Percentiles rank a stretch among this genome's conserved stretches.
Evolutionary conservation across 257 asterid species (phyloP).

Genomic region (Solanum infundibuliforme): DNA sequence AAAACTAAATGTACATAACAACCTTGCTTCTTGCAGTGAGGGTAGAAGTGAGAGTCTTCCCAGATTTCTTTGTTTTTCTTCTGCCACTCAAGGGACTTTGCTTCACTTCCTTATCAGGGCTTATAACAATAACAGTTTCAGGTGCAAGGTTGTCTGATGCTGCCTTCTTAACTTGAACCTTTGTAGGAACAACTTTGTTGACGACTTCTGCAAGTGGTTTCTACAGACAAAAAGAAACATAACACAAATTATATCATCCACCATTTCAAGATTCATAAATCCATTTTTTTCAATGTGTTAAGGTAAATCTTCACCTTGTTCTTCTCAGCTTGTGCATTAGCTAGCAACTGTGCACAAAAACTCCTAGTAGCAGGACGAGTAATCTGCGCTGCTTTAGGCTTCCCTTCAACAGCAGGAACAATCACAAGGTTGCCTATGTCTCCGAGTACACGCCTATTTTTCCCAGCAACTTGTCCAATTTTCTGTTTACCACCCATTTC

Average conservation of each 20-base stretch:
- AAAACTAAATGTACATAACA: background rate
- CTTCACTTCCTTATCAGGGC: slow-evolving; percentile 25
- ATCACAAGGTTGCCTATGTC: slow-evolving; percentile 67
- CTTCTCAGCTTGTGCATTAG: slow-evolving; percentile 12
- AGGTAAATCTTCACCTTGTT: slow-evolving; percentile 3
- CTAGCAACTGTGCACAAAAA: slow-evolving; percentile 16
- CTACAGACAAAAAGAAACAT: background rate
- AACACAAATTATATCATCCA: background rate
- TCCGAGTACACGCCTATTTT: slow-evolving; percentile 44
- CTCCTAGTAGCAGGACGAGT: slow-evolving; percentile 27
- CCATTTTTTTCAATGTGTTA: background rate
- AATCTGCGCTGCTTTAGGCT: slow-evolving; percentile 5
- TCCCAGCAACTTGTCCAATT: slow-evolving; percentile 31
- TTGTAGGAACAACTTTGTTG: background rate
- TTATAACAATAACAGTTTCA: slow-evolving; percentile 15
- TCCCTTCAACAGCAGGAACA: slow-evolving; percentile 10
- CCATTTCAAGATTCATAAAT: background rate
- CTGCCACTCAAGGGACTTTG: slow-evolving; percentile 5
- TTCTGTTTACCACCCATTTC: slow-evolving; percentile 34
- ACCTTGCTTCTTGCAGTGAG: slow-evolving; percentile 78
- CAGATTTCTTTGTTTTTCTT: slow-evolving; percentile 19
- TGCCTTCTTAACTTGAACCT: slow-evolving; percentile 9
- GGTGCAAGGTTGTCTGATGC: slow-evolving; percentile 13
- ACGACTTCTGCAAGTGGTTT: slow-evolving; percentile 12
- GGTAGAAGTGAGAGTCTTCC: slow-evolving; percentile 43